Conservation (phyloP, 352 stramenopile species). For the Phytophthora megakarya region DNA sequence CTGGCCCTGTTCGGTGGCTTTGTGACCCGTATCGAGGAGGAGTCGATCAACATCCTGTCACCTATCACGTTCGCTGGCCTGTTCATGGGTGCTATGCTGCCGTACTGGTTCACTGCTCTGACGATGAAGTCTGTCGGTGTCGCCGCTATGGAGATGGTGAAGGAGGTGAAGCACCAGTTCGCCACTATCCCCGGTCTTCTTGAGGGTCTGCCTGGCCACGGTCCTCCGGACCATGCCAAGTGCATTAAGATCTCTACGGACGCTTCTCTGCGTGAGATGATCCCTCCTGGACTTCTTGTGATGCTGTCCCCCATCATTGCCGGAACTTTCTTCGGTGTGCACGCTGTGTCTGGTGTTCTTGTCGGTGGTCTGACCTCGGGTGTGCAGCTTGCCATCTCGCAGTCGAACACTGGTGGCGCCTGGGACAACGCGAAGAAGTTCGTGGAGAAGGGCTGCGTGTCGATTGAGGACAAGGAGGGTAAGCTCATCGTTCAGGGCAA, state of each 20-base stretch:
- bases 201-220: slow-evolving; percentile 91
- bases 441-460: slow-evolving; percentile 96
- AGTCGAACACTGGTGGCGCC: slow-evolving; percentile 99
- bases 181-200: slow-evolving; percentile 98
- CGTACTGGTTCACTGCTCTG: slow-evolving; percentile 99
- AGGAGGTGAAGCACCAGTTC: slow-evolving; percentile 99
- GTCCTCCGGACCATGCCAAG: slow-evolving; percentile 82
- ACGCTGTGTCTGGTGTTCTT: slow-evolving; percentile 97
- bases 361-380: slow-evolving; percentile 95
- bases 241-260: slow-evolving; percentile 99
- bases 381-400: slow-evolving; percentile 98
- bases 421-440: slow-evolving; percentile 99
- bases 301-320: slow-evolving; percentile 98
- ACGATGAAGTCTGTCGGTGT: slow-evolving; percentile 99
- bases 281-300: slow-evolving; percentile 97
- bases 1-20: slow-evolving; percentile 98
- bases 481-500: slow-evolving; percentile 93
- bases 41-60: slow-evolving; percentile 96
- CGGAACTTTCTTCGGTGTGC: slow-evolving; percentile 98
- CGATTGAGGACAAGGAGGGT: slow-evolving; percentile 91
- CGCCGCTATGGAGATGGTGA: slow-evolving; percentile 99
- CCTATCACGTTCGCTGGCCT: slow-evolving; percentile 98
- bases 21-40: slow-evolving; percentile 96
- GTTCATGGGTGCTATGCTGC: slow-evolving; percentile 99
- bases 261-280: slow-evolving; percentile 98